Evolutionary conservation across 192 early-diverging fungal genomes (phyloP), one percentile per base, ranked within the genome.

Genomic region (Entomortierella beljakovae): DNA sequence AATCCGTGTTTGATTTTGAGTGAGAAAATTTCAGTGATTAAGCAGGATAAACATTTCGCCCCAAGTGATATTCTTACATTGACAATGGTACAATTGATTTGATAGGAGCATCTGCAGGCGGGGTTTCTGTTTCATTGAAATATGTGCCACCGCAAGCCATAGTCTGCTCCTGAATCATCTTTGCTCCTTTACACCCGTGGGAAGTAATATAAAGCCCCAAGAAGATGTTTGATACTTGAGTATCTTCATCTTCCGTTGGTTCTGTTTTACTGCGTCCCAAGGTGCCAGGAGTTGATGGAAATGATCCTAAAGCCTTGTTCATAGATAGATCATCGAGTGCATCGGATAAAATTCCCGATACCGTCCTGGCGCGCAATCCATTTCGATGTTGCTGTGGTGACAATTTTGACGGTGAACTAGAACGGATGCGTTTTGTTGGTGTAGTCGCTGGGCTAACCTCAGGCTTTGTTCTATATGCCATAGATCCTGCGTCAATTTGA

Each of bases 201-300:
- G 75, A 52, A 6, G 75, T 64, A 40, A 79, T 79, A 34, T 70
- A 49, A 2, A 79, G 57, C 22, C 68, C 68, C 10, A 64, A 29
- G 40, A 79, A 79, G 6, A 79, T 77, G 13, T 64, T 79, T 1
- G 63, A 61, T 0, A 22, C 16, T 11, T 28, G 56, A 20, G 46
- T 25, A 23, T 62, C 42, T 9, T 68, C 65, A 15, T 57, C 63
- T 18, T 58, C 3, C 31, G 54, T 9, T 34, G 26, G 25, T 23
- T 16, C 43, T 28, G 57, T 28, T 0, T 26, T 56, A 2, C 34
- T 29, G 18, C 23, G 23, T 23, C 60, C 28, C 28, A 60, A 59
- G 18, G 28, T 57, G 0, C 57, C 54, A 9, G 57, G 61, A 4
- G 70, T 52, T 31, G 43, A 16, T 33, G 16, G 50, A n/a, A 57